These are phyloP conservation scores for Pyrenula massariospora DNA, from an alignment of 495 filamentous ascomycete species.

Conservation along the genomic window DNA sequence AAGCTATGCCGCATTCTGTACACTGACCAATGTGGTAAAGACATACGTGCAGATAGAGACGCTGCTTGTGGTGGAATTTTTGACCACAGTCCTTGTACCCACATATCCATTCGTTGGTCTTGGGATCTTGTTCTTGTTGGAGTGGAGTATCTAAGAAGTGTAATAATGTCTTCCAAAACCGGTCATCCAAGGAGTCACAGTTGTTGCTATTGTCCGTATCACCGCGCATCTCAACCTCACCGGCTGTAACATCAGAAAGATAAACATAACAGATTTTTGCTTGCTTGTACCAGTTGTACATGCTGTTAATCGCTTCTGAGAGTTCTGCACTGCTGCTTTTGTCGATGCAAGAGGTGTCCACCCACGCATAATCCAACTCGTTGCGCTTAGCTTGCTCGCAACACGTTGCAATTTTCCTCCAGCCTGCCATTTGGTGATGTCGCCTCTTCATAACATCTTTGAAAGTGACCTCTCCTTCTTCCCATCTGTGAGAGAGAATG, in stretches of 20 bases:
- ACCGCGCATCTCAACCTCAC: too few relatives aligned
- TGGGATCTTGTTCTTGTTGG: too few relatives aligned
- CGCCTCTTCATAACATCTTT: conserved; percentile 7
- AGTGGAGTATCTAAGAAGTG: too few relatives aligned
- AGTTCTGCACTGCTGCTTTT: conserved; percentile 31
- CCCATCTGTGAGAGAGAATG: conserved; percentile 27
- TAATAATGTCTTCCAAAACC: too few relatives aligned
- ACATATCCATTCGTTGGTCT: too few relatives aligned
- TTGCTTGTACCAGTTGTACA: conserved; percentile 20
- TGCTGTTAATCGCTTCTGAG: conserved; percentile 19
- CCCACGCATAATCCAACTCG: conserved; percentile 23
- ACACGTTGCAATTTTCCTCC: conserved; percentile 18
- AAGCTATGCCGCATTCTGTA: too few relatives aligned
- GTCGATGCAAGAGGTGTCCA: conserved; percentile 36
- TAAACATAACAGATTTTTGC: conserved; percentile 23
- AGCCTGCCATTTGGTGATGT: background rate
- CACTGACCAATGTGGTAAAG: too few relatives aligned
- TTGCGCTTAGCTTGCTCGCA: conserved; percentile 17
- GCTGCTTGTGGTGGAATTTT: too few relatives aligned
- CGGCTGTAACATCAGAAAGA: conserved; percentile 15
- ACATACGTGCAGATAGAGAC: too few relatives aligned
- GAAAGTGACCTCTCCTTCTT: conserved; percentile 17
- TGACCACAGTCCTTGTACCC: too few relatives aligned
- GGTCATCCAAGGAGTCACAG: too few relatives aligned
- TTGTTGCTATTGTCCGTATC: too few relatives aligned